phyloP scores from a whole-genome alignment of 345 rosid genomes.

The Corymbia maculata region DNA sequence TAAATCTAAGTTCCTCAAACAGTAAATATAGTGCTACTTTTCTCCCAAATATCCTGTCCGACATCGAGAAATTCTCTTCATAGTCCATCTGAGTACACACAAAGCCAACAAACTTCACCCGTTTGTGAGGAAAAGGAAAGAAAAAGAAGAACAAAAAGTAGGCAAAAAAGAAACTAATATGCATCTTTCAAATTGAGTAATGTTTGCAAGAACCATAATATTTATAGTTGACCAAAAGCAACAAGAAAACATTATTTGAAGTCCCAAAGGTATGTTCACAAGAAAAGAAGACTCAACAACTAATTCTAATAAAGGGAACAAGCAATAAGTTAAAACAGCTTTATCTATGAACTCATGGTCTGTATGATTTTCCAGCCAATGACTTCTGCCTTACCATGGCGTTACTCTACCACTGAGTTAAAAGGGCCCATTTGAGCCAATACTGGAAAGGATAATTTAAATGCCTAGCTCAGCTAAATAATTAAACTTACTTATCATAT shows the following conservation, averaged over 20 bases:
- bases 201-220: neutral
- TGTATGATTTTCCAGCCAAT: neutral
- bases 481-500: conserved; percentile 34
- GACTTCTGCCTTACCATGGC: neutral
- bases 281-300: neutral
- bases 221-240: neutral
- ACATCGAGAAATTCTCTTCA: neutral
- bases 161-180: neutral
- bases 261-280: neutral
- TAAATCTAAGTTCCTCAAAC: neutral
- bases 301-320: neutral
- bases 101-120: neutral
- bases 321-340: neutral
- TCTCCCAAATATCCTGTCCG: neutral
- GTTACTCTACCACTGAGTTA: neutral
- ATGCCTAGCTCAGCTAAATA: neutral
- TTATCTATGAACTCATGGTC: neutral
- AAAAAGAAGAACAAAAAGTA: neutral
- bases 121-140: neutral
- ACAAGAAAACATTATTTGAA: neutral
- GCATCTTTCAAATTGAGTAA: neutral
- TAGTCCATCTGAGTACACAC: neutral
- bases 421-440: neutral
- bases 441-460: neutral
- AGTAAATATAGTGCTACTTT: neutral